Base-by-base conservation (phyloP, 2,329 filamentous ascomycete genomes). In the Clonostachys solani region DNA sequence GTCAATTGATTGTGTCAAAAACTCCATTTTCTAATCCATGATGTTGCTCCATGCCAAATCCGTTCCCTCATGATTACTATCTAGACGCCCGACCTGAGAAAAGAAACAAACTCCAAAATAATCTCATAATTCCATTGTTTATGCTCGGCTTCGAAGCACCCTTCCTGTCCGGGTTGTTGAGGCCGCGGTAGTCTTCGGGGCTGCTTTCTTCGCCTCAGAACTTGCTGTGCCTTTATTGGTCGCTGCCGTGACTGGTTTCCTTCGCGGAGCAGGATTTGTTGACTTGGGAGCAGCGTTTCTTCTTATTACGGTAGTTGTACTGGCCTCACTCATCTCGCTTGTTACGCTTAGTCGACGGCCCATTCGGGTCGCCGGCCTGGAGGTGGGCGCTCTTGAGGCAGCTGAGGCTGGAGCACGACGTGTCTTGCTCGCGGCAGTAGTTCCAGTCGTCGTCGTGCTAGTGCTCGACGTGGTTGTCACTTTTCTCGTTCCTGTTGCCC, bases 261-360 rank as follows among this genome's bases (percentile, higher is more conserved):
- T 77, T 60, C 78, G 83, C 2, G 61, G 49, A 4, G 67, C 51
- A 2, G 72, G 63, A 17, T 64, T 53, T 13, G 64, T 53, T 3
- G 64, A 52, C 49, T 63, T 68, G 6, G 66, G 56, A 29, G 68
- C 58, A 12, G 62, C 63, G 4, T 68, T 65, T 61, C 80, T 85
- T 62, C 77, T 78, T 40, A 86, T 73, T 18, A 87, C 81, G 0
- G 85, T 87, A 8, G 80, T 77, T 13, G 77, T 78, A 62, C 83
- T 88, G 6, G 68, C 73, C 47, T 85, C 80, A 55, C 83, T 87
- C 15, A 78, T 73, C 58, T 83, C 83, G 60, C 83, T 87, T 47
- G 71, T 73, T 54, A 69, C 75, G 56, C 84, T 87, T 58, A 69
- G 65, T 60, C 80, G 74, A 50, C 75, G 72, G 47, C 67, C 69